phyloP scores from a whole-genome alignment of 345 rosid genomes.

The Aquilaria malaccensis region DNA sequence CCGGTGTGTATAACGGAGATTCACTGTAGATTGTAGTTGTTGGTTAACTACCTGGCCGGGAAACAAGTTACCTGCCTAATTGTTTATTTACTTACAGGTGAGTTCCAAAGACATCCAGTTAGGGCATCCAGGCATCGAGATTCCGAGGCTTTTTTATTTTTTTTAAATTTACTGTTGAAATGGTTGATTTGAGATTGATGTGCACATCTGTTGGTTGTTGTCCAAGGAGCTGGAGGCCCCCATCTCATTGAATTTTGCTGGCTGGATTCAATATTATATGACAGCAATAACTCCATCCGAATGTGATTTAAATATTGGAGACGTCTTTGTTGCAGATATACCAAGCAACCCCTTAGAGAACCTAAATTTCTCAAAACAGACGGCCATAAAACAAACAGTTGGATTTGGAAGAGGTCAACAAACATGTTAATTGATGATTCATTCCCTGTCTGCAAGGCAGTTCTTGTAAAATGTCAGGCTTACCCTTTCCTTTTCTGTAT shows the following conservation, averaged over 20 bases:
- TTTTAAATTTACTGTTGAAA: not conserved
- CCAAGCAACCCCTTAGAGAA: constrained; percentile 39
- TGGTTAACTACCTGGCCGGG: constrained; percentile 15
- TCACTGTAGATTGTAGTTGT: not conserved
- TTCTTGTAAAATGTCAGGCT: constrained; percentile 12
- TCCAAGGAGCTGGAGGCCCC: constrained; percentile 8
- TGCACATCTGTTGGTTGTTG: constrained; percentile 15
- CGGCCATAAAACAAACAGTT: constrained; percentile 25
- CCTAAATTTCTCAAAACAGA: constrained; percentile 31
- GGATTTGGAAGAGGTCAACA: constrained; percentile 41
- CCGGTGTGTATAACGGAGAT: too few species aligned
- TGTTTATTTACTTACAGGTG: not conserved
- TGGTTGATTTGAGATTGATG: constrained; percentile 4
- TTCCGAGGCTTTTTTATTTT: constrained; percentile 11
- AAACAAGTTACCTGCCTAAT: constrained; percentile 13
- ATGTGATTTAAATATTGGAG: constrained; percentile 17
- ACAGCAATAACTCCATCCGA: not conserved
- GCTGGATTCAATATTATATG: constrained; percentile 6
- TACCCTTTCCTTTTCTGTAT: constrained; percentile 7
- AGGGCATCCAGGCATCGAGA: constrained; percentile 1
- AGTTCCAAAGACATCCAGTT: not conserved
- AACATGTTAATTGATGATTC: constrained; percentile 14
- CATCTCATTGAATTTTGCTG: constrained; percentile 13
- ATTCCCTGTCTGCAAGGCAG: constrained; percentile 28
- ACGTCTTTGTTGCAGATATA: constrained; percentile 47